These are phyloP conservation scores for Salvia rosmarinus DNA, from an alignment of 257 asterid genomes.

Conservation along the genomic window DNA sequence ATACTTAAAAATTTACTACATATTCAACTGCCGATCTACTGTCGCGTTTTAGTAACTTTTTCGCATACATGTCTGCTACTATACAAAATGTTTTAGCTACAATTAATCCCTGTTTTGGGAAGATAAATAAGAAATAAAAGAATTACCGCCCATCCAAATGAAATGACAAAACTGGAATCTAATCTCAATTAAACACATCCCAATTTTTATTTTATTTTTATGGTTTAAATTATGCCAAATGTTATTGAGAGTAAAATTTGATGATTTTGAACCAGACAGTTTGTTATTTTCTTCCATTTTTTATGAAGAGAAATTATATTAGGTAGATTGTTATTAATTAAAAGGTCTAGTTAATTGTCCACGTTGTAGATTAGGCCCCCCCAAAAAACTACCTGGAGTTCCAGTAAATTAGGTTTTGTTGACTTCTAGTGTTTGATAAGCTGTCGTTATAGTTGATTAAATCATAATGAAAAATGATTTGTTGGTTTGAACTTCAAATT, in stretches of 20 bases:
- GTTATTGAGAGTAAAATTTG: background rate
- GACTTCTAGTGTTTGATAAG: slow-evolving; percentile 29
- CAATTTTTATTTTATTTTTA: background rate
- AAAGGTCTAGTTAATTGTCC: background rate
- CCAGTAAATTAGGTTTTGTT: slow-evolving; percentile 30
- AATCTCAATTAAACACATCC: background rate
- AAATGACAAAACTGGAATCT: slow-evolving; percentile 23
- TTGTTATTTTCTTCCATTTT: background rate
- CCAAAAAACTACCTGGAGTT: slow-evolving; percentile 10
- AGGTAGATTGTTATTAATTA: slow-evolving; percentile 19
- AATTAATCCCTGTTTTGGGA: slow-evolving; percentile 8
- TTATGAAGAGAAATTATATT: background rate
- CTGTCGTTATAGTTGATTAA: slow-evolving; percentile 34
- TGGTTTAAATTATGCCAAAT: background rate
- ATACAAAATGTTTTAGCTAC: slow-evolving; percentile 14
- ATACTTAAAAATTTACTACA: background rate
- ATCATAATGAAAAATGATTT: slow-evolving; percentile 12
- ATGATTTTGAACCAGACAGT: background rate
- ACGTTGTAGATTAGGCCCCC: slow-evolving; percentile 21
- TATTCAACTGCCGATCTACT: slow-evolving; percentile 28
- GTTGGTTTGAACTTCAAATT: background rate
- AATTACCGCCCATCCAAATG: slow-evolving; percentile 35
- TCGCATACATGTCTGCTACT: slow-evolving; percentile 14
- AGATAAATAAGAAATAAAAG: slow-evolving; percentile 23
- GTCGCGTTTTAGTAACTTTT: slow-evolving; percentile 28